These are phyloP conservation scores for Arthrobotrys entomopaga DNA, from an alignment of 2,329 filamentous ascomycete genomes.

Conservation along the genomic window DNA sequence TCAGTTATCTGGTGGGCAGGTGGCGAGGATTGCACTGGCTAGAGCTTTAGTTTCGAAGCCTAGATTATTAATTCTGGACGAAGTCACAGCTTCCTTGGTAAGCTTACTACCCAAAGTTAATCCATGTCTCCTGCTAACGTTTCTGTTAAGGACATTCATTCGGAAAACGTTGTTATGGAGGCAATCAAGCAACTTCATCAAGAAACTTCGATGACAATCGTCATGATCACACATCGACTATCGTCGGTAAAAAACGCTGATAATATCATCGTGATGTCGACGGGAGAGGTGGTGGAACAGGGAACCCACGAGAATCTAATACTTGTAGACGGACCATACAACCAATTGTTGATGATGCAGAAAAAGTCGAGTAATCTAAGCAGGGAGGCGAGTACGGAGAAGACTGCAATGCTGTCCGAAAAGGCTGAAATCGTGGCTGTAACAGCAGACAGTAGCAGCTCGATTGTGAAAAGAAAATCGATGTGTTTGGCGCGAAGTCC, in stretches of 20 bases:
- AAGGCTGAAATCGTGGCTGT: slow-evolving; percentile 23
- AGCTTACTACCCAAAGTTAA: not conserved
- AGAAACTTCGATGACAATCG: slow-evolving; percentile 61
- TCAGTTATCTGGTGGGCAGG: slow-evolving; percentile 57
- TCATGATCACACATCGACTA: slow-evolving; percentile 64
- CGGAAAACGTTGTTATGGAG: slow-evolving; percentile 50
- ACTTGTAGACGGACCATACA: slow-evolving; percentile 58
- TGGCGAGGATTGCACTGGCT: slow-evolving; percentile 57
- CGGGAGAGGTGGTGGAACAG: slow-evolving; percentile 62
- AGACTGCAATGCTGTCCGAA: slow-evolving; percentile 30
- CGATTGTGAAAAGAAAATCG: slow-evolving; percentile 36
- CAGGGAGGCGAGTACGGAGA: slow-evolving; percentile 46
- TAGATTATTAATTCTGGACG: slow-evolving; percentile 57
- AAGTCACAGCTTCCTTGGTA: slow-evolving; percentile 58
- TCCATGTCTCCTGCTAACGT: slow-evolving; percentile 1
- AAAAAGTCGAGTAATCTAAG: slow-evolving; percentile 56
- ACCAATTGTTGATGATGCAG: slow-evolving; percentile 63
- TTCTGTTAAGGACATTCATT: slow-evolving; percentile 42
- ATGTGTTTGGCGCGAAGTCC: slow-evolving; percentile 31
- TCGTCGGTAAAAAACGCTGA: slow-evolving; percentile 63
- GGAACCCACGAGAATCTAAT: slow-evolving; percentile 61
- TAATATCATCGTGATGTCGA: slow-evolving; percentile 63
- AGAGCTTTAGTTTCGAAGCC: slow-evolving; percentile 61
- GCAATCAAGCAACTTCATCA: slow-evolving; percentile 37
- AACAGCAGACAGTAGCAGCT: slow-evolving; percentile 21